Base-by-base conservation (phyloP, 371 early-diverging fungal genomes). In the Furculomyces boomerangus region DNA sequence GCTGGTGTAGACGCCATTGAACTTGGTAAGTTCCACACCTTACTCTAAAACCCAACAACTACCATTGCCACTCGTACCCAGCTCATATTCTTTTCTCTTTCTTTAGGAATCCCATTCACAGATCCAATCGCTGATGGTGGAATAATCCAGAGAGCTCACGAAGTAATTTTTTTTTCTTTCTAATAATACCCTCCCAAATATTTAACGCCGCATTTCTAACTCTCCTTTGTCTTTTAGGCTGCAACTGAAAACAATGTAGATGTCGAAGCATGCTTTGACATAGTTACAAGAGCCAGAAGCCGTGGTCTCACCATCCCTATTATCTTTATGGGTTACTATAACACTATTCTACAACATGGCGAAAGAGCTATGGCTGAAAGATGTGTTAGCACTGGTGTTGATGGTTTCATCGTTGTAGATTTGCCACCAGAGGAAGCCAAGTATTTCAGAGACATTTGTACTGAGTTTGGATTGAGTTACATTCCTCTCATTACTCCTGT, bases 51-150 rank as follows among this genome's bases (percentile, higher is more conserved):
- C 43, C 7, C 70, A 60, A 62, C 16, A 31, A 20, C 22, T 27
- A 3, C 16, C 39, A 22, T 39, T 26, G 16, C n/a, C 14, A 18
- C 43, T 54, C 14, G 37, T 39, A 29, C n/a, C n/a, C n/a, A n/a
- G n/a, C n/a, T n/a, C 41, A 37, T 30, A 22, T 37, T 25, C 27
- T 32, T 25, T 30, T 35, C 14, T 37, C 22, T 18, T 24, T 37
- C 3, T 35, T 5, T 25, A 50, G 50, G 53, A 26, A 82, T 97
- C 27, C 98, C 98, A 37, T 97, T 97, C 71, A 91, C 95, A 25
- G 98, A 97, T 67, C 96, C 98, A 27, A 74, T 93, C 41, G 98
- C 94, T 13, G 98, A 97, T 64, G 98, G 98, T 2, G 91, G 90
- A 20, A 88, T 88, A 10, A 95, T 97, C 71, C 94, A 95, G 70